Percentiles rank a stretch among this genome's conserved stretches.
Evolutionary conservation across 2,329 filamentous ascomycete genomes (phyloP).

Genomic region (Aspergillus fijiensis): DNA sequence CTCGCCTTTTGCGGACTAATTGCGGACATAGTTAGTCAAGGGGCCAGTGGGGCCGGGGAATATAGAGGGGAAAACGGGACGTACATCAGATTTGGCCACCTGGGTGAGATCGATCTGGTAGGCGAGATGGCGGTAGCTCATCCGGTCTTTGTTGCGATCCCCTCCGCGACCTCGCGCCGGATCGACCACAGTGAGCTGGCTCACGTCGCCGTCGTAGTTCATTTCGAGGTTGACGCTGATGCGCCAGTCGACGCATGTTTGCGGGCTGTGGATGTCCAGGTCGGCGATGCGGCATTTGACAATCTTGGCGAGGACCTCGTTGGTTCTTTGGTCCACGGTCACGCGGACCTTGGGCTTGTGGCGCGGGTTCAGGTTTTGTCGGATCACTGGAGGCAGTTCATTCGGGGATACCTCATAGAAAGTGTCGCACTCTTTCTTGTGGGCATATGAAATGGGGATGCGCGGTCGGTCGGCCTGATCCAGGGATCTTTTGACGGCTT

Average conservation of each 20-base stretch:
- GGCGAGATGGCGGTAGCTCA: conserved; percentile 84
- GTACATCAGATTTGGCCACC: conserved; percentile 61
- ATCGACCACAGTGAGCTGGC: conserved; percentile 51
- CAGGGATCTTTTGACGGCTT: conserved; percentile 56
- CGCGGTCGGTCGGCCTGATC: conserved; percentile 37
- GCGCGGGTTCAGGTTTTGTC: conserved; percentile 59
- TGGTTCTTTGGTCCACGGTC: conserved; percentile 71
- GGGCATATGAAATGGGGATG: conserved; percentile 67
- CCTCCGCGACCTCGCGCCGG: conserved; percentile 37
- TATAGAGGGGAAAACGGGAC: conserved; percentile 13
- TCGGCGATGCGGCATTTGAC: conserved; percentile 88
- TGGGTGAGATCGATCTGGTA: conserved; percentile 94
- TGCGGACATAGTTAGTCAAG: neutral
- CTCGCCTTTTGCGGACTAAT: conserved; percentile 30
- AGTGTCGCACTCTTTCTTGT: conserved; percentile 77
- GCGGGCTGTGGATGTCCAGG: conserved; percentile 80
- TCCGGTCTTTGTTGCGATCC: conserved; percentile 80
- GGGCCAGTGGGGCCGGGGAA: neutral
- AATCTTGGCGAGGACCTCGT: conserved; percentile 73
- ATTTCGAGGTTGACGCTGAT: conserved; percentile 95
- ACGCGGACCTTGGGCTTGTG: conserved; percentile 68
- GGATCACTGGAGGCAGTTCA: conserved; percentile 64
- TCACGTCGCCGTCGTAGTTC: conserved; percentile 70
- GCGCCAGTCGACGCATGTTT: conserved; percentile 78
- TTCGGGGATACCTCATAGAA: conserved; percentile 73